Conservation (phyloP, 148 eudicot species). For the Chenopodium formosanum region DNA sequence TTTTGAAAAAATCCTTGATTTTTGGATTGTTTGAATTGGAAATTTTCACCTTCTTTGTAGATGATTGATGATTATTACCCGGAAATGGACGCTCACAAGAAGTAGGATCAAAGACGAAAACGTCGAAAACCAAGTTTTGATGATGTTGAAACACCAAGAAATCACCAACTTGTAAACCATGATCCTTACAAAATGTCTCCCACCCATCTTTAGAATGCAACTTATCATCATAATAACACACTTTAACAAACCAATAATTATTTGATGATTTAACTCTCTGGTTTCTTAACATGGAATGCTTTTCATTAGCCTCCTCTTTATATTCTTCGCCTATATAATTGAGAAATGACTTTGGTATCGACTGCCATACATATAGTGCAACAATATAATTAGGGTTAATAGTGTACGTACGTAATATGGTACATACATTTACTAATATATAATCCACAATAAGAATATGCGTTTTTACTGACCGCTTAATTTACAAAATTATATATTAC, state of each 20-base stretch:
- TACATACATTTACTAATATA: not conserved
- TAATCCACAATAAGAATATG: too few species aligned
- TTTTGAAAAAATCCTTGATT: not conserved
- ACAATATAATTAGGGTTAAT: too few species aligned
- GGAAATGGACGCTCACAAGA: slow-evolving; percentile 9
- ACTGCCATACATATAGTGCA: not conserved
- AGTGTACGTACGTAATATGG: not conserved
- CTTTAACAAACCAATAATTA: not conserved
- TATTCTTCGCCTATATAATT: not conserved
- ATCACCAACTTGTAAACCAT: slow-evolving; percentile 8
- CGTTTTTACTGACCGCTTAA: too few species aligned
- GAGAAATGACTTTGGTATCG: not conserved
- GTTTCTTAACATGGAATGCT: not conserved
- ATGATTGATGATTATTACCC: not conserved
- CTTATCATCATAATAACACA: not conserved
- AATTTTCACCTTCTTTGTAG: not conserved
- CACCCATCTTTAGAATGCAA: not conserved
- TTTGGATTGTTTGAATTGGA: not conserved
- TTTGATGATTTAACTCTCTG: not conserved
- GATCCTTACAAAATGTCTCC: slow-evolving; percentile 7
- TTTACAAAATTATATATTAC: too few species aligned
- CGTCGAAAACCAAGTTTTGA: not conserved
- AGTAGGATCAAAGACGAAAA: not conserved
- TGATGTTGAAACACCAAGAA: not conserved
- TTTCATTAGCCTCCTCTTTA: not conserved